Evolutionary conservation across 1,139 yeast species (phyloP).

Genomic region (Zygosaccharomyces pseudobailii): DNA sequence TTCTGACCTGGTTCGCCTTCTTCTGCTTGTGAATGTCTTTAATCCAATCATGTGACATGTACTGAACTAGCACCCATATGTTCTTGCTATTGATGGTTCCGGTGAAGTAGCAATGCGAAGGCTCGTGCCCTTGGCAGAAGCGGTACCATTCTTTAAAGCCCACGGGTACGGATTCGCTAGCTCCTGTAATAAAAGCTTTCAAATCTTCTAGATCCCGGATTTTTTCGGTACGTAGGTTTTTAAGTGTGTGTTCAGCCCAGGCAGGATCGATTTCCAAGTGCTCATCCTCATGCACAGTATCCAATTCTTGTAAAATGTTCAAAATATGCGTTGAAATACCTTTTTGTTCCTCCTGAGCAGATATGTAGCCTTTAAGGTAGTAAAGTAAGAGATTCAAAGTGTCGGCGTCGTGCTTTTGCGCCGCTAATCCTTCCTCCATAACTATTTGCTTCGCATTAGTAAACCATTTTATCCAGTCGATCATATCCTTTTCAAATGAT

Average conservation of each 20-base stretch:
- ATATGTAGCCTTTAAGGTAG: conserved; percentile 17
- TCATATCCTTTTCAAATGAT: conserved; percentile 2
- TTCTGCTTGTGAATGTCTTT: conserved; percentile 21
- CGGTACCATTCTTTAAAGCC: conserved; percentile 26
- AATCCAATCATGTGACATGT: conserved; percentile 27
- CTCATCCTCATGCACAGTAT: conserved; percentile 5
- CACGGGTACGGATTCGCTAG: conserved; percentile 11
- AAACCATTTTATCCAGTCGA: conserved; percentile 19
- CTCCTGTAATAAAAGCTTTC: conserved; percentile 10
- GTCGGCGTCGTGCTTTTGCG: conserved; percentile 18
- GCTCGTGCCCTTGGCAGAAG: conserved; percentile 23
- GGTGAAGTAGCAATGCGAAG: conserved; percentile 18
- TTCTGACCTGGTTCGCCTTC: conserved; percentile 10
- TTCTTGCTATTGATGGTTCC: conserved; percentile 14
- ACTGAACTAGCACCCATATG: conserved; percentile 26
- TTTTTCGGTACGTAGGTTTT: conserved; percentile 9
- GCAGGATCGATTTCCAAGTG: conserved; percentile 22
- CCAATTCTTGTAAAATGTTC: conserved; percentile 15
- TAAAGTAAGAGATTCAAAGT: conserved; percentile 18
- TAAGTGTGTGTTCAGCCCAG: conserved; percentile 20
- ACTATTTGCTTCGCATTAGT: conserved; percentile 4
- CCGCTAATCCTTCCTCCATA: conserved; percentile 8
- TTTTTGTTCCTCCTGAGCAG: conserved; percentile 4
- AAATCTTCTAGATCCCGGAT: conserved; percentile 16
- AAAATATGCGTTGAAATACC: conserved; percentile 15